Conservation (phyloP, 2,329 filamentous ascomycete genomes). For the Epichloe typhina region DNA sequence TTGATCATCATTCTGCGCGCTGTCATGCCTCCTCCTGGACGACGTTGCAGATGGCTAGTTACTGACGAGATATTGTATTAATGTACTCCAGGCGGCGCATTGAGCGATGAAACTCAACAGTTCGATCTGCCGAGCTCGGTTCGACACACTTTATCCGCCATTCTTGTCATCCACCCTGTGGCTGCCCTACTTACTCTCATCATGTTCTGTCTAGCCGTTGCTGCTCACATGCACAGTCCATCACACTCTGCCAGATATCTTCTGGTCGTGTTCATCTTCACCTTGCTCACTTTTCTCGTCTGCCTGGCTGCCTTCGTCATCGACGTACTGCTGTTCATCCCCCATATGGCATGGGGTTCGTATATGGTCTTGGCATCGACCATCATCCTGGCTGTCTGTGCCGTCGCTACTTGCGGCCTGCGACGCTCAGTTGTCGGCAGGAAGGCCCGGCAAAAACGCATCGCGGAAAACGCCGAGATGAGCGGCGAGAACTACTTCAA, state of each 20-base stretch:
- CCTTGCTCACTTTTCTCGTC: conserved; percentile 71
- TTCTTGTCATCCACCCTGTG: conserved; percentile 85
- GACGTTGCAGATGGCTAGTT: not conserved
- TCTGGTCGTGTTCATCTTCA: conserved; percentile 71
- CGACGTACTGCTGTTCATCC: conserved; percentile 88
- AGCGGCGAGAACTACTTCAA: conserved; percentile 87
- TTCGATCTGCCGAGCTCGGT: conserved; percentile 45
- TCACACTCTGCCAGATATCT: conserved; percentile 86
- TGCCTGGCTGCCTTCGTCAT: conserved; percentile 81
- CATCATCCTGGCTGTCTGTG: conserved; percentile 68
- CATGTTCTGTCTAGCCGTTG: conserved; percentile 66
- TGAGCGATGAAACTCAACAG: conserved; percentile 17
- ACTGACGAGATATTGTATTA: not conserved
- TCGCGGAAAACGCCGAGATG: conserved; percentile 93
- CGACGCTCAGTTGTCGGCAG: conserved; percentile 79
- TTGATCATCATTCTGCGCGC: conserved; percentile 11
- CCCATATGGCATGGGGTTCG: conserved; percentile 85
- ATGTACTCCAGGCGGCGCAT: not conserved
- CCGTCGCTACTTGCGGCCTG: conserved; percentile 87
- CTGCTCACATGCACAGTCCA: conserved; percentile 75
- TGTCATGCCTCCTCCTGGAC: not conserved
- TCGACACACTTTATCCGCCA: conserved; percentile 60
- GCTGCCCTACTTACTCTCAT: conserved; percentile 76
- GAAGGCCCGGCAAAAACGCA: conserved; percentile 84
- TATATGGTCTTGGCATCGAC: conserved; percentile 87